A percentile compares a stretch with the other conserved stretches of the same genome.
Evolutionary conservation across 371 early-diverging fungal genomes (phyloP).

Genomic region (Syncephalastrum racemosum): DNA sequence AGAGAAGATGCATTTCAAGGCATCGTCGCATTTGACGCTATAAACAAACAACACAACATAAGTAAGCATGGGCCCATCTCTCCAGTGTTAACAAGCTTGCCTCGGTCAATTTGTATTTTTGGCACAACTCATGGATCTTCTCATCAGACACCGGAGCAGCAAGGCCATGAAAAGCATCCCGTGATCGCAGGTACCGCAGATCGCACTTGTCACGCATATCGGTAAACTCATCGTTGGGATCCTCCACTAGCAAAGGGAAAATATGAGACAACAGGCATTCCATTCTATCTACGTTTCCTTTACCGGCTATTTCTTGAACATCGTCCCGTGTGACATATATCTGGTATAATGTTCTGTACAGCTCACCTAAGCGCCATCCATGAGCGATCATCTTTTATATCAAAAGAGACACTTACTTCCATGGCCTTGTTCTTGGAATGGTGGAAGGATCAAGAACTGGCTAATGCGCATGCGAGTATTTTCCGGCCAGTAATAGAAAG

Average conservation of each 20-base stretch:
- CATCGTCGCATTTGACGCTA: constrained; percentile 80
- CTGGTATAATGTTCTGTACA: constrained; percentile 71
- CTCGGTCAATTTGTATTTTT: constrained; percentile 60
- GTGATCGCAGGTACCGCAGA: constrained; percentile 58
- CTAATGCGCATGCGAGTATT: constrained; percentile 79
- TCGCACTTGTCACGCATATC: constrained; percentile 88
- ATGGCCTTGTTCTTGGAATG: constrained; percentile 83
- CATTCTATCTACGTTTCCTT: neutral
- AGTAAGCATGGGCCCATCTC: neutral
- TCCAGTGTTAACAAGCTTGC: constrained; percentile 22
- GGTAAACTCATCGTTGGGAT: constrained; percentile 87
- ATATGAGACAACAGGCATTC: neutral
- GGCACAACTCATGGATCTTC: constrained; percentile 41
- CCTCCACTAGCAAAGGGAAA: constrained; percentile 67
- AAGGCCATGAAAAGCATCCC: constrained; percentile 61
- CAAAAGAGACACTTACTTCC: constrained; percentile 56
- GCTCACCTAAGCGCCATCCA: constrained; percentile 25
- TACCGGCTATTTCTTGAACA: constrained; percentile 65
- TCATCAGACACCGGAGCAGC: constrained; percentile 55
- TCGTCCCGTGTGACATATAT: constrained; percentile 51
- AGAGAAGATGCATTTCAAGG: constrained; percentile 73
- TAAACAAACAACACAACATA: neutral
- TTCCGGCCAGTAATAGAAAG: constrained; percentile 83
- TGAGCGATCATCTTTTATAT: neutral
- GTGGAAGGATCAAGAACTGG: constrained; percentile 90